Percentiles rank a stretch among this genome's conserved stretches.
Evolutionary conservation across 169 alveolate species (phyloP).

Genomic region (Haemoproteus tartakovskyi): DNA sequence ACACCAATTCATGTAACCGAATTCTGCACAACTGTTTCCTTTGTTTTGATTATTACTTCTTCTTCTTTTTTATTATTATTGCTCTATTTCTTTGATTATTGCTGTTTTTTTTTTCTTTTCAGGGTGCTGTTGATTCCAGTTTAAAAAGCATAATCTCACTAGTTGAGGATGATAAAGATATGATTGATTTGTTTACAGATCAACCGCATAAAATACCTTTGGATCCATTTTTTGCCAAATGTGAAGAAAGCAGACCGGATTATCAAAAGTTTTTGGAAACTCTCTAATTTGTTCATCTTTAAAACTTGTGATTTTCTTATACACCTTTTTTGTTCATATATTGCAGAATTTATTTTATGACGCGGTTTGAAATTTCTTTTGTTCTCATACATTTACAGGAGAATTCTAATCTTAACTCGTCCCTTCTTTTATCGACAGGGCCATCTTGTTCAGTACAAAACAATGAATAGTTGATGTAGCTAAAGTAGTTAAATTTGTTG

Average conservation of each 20-base stretch:
- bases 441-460: too few relatives aligned
- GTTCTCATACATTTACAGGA: too few relatives aligned
- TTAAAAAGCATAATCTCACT: constrained; percentile 36
- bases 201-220: constrained; percentile 51
- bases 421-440: too few relatives aligned
- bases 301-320: too few relatives aligned
- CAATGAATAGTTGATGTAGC: too few relatives aligned
- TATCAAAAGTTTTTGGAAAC: constrained; percentile 22
- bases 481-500: too few relatives aligned
- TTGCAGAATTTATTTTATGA: too few relatives aligned
- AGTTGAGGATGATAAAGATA: constrained; percentile 27
- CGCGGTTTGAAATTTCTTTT: too few relatives aligned
- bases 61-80: not conserved
- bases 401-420: too few relatives aligned
- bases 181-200: constrained; percentile 29
- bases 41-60: not conserved
- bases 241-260: constrained; percentile 5
- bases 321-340: too few relatives aligned
- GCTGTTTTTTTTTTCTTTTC: not conserved
- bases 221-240: constrained; percentile 22
- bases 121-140: constrained; percentile 62
- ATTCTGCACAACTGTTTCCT: not conserved
- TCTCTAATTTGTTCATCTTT: too few relatives aligned
- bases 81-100: not conserved
- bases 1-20: not conserved